These are phyloP conservation scores for Eucalyptus microcorys DNA, from an alignment of 345 rosid genomes.

Conservation along the genomic window DNA sequence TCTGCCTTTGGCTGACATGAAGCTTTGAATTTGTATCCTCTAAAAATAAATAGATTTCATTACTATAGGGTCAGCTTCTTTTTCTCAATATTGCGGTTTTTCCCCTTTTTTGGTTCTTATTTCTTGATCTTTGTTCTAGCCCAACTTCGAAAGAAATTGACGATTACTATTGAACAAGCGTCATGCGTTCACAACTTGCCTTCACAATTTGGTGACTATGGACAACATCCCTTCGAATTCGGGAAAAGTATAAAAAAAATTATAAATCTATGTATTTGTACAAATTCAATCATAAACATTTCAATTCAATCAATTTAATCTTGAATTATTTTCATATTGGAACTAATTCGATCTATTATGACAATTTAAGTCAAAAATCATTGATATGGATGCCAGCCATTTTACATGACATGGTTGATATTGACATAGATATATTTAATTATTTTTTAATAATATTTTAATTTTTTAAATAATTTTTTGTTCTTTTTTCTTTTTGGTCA, in stretches of 20 bases:
- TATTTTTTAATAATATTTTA: too few relatives aligned
- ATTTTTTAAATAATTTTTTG: too few relatives aligned
- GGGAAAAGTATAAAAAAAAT: too few relatives aligned
- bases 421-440: too few relatives aligned
- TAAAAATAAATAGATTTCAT: neutral
- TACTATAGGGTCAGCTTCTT: neutral
- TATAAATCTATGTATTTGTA: rapidly evolving
- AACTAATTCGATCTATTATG: rapidly evolving
- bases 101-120: neutral
- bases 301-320: neutral
- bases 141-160: neutral
- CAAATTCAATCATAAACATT: too few relatives aligned
- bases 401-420: rapidly evolving
- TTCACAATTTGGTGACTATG: neutral
- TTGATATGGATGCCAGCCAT: rapidly evolving
- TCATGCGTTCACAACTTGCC: neutral
- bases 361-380: rapidly evolving
- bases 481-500: rapidly evolving
- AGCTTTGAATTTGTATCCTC: neutral
- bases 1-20: neutral
- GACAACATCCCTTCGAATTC: neutral
- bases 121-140: neutral
- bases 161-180: neutral
- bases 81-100: neutral
- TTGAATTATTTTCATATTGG: rapidly evolving